Conservation (phyloP, 306 rosid species). For the Medicago lupulina region DNA sequence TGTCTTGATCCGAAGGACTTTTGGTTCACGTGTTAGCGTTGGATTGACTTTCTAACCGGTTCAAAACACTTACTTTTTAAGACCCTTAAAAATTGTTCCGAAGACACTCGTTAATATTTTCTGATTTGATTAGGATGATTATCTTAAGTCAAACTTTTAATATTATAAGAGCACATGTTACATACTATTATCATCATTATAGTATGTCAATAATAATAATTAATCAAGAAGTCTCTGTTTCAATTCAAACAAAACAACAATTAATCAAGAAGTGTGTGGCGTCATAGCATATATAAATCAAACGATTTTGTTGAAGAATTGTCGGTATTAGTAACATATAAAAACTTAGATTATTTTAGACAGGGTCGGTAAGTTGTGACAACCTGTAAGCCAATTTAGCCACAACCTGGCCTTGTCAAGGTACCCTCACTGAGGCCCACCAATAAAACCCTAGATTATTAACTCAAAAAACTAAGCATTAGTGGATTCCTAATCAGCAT, state of each 20-base stretch:
- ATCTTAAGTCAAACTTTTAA: neutral
- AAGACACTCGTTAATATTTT: no score
- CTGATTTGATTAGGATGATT: neutral
- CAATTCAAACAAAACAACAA: neutral
- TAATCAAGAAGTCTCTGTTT: neutral
- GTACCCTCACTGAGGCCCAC: slow-evolving; percentile 34
- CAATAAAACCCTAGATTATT: slow-evolving; percentile 39
- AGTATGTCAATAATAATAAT: slow-evolving; percentile 9
- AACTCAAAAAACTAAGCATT: neutral
- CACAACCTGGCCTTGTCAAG: slow-evolving; percentile 41
- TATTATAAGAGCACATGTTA: neutral
- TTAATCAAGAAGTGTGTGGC: neutral
- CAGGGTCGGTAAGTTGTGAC: slow-evolving; percentile 49
- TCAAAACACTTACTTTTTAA: no score
- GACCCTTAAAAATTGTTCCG: no score
- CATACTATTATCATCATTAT: neutral
- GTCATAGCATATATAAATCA: slow-evolving; percentile 32
- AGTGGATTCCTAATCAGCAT: slow-evolving; percentile 55
- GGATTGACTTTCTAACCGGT: no score
- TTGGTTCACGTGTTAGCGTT: no score
- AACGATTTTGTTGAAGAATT: slow-evolving; percentile 34
- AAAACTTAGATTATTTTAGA: slow-evolving; percentile 38
- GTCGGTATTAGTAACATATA: slow-evolving; percentile 37
- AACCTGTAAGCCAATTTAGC: slow-evolving; percentile 49
- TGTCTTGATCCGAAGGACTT: no score